Percentiles rank a stretch among this genome's conserved stretches.
phyloP scores from a whole-genome alignment of 2,329 filamentous ascomycete species.

The Fusarium nematophilum region DNA sequence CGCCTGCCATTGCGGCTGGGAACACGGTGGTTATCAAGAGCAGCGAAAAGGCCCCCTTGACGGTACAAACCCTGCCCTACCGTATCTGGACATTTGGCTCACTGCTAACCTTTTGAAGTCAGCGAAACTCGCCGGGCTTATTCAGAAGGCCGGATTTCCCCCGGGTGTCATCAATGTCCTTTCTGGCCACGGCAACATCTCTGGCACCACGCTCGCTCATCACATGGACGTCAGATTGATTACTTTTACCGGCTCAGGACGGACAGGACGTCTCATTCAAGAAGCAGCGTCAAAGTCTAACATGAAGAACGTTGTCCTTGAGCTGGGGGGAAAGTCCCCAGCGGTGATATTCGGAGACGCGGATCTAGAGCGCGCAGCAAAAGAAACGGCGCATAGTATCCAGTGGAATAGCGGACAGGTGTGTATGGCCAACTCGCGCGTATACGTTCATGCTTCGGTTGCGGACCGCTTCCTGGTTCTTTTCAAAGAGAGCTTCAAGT shows the following conservation, averaged over 20 bases:
- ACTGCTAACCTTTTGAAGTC: no score
- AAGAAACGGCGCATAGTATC: conserved; percentile 59
- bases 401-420: conserved; percentile 67
- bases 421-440: conserved; percentile 68
- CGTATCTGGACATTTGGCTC: no score
- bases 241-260: conserved; percentile 80
- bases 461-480: conserved; percentile 42
- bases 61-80: no score
- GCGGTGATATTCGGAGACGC: conserved; percentile 71
- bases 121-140: conserved; percentile 59
- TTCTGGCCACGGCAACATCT: conserved; percentile 74
- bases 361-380: conserved; percentile 51
- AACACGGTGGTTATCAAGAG: conserved; percentile 36
- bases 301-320: conserved; percentile 73
- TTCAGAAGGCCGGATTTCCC: conserved; percentile 79
- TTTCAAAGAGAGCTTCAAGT: conserved; percentile 12
- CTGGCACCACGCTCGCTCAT: conserved; percentile 73
- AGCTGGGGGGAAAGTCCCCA: conserved; percentile 76
- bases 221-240: conserved; percentile 79
- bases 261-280: conserved; percentile 78
- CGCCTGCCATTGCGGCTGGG: conserved; percentile 30
- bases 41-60: conserved; percentile 37
- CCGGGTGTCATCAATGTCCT: conserved; percentile 80
- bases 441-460: conserved; percentile 67
- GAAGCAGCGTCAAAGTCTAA: conserved; percentile 74